Conservation (phyloP, 2,329 filamentous ascomycete genomes). For the Tothia fuscella region DNA sequence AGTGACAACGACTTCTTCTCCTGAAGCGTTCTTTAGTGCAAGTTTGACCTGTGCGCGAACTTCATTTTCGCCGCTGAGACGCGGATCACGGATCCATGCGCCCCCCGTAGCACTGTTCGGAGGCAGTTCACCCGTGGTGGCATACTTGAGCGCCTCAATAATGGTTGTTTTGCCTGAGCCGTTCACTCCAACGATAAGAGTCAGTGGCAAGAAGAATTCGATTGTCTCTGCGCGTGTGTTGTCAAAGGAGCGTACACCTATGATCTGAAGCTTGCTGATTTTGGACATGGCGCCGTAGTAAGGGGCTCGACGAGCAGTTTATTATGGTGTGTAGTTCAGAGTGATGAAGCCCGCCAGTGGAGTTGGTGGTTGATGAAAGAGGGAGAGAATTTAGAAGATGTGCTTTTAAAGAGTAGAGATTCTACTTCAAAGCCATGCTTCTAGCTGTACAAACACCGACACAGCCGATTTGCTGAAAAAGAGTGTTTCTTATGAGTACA, state of each 20-base stretch:
- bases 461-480: too few relatives aligned
- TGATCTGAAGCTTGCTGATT: conserved; percentile 81
- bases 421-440: too few relatives aligned
- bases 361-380: not conserved
- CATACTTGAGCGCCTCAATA: conserved; percentile 97
- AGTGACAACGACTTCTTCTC: conserved; percentile 69
- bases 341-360: not conserved
- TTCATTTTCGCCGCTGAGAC: conserved; percentile 76
- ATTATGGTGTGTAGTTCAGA: not conserved
- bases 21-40: conserved; percentile 67
- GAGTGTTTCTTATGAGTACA: too few relatives aligned
- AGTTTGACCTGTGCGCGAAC: conserved; percentile 86
- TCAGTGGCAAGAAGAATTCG: conserved; percentile 79
- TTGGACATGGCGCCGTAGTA: conserved; percentile 36
- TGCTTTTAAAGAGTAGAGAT: too few relatives aligned
- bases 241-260: conserved; percentile 77
- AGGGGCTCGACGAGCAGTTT: conserved; percentile 2
- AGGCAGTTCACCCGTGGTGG: conserved; percentile 84
- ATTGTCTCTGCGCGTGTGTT: conserved; percentile 65
- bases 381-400: too few relatives aligned
- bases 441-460: too few relatives aligned
- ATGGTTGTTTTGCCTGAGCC: conserved; percentile 98
- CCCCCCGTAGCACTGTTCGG: conserved; percentile 79
- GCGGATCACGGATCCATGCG: conserved; percentile 96
- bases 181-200: conserved; percentile 93